phyloP scores from a whole-genome alignment of 306 rosid species.

The Pterocarpus macrocarpus region DNA sequence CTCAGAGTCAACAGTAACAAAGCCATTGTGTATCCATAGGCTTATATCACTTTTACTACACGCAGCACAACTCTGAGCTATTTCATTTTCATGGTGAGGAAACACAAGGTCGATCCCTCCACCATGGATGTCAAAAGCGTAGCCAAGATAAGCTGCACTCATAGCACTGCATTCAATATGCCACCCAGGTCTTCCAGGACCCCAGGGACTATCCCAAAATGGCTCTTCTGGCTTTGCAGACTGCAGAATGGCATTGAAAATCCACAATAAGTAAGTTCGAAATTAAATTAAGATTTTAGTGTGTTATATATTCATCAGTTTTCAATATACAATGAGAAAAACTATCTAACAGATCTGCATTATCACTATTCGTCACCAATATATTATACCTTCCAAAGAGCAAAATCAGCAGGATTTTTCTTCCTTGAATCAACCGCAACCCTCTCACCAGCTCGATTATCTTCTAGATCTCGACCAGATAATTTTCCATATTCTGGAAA shows the following conservation, averaged over 20 bases:
- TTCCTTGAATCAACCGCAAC: slow-evolving; percentile 92
- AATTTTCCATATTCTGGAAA: slow-evolving; percentile 88
- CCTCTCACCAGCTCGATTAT: slow-evolving; percentile 97
- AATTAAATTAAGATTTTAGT: slow-evolving; percentile 28
- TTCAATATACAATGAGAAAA: slow-evolving; percentile 16
- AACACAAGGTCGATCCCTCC: slow-evolving; percentile 97
- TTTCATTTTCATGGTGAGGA: slow-evolving; percentile 99
- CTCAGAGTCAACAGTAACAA: slow-evolving; percentile 88
- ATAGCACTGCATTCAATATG: slow-evolving; percentile 99
- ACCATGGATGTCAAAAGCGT: slow-evolving; percentile 95
- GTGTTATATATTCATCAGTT: slow-evolving; percentile 18
- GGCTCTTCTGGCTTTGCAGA: slow-evolving; percentile 96
- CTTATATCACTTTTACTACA: slow-evolving; percentile 81
- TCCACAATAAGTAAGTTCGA: slow-evolving; percentile 36
- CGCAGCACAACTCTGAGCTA: slow-evolving; percentile 99
- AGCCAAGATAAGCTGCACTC: slow-evolving; percentile 89
- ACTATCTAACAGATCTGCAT: slow-evolving; percentile 19
- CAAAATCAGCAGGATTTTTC: slow-evolving; percentile 97
- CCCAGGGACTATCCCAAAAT: slow-evolving; percentile 99
- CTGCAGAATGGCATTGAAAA: slow-evolving; percentile 57
- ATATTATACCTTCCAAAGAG: slow-evolving; percentile 88
- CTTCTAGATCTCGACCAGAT: slow-evolving; percentile 87
- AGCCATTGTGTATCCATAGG: slow-evolving; percentile 96
- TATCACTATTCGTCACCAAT: slow-evolving; percentile 26
- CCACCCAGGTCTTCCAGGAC: slow-evolving; percentile 99